Evolutionary conservation across 164 flowering plant species (phyloP).

Genomic region (Hamamelis virginiana): DNA sequence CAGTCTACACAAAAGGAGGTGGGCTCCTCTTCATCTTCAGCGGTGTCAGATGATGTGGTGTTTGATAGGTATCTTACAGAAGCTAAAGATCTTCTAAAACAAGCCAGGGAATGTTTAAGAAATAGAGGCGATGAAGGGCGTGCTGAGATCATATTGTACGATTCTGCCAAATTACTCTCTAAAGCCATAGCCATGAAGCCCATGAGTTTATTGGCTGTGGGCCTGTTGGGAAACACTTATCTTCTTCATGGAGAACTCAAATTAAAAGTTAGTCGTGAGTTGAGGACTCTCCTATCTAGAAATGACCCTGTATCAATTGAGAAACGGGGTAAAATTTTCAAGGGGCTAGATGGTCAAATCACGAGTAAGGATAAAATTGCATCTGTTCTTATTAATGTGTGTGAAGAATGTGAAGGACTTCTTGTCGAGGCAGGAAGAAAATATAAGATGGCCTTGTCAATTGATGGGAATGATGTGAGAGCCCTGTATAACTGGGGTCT

Average conservation of each 20-base stretch:
- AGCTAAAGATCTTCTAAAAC: conserved; percentile 59
- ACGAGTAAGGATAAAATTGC: conserved; percentile 47
- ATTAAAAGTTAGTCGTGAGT: conserved; percentile 60
- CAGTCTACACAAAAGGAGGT: conserved; percentile 22
- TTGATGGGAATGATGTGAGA: conserved; percentile 78
- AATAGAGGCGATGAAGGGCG: conserved; percentile 39
- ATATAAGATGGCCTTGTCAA: conserved; percentile 72
- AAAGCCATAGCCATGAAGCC: conserved; percentile 77
- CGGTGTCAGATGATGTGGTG: conserved; percentile 50
- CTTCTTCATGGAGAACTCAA: conserved; percentile 92
- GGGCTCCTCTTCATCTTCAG: conserved; percentile 41
- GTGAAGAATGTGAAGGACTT: conserved; percentile 94
- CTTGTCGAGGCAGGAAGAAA: conserved; percentile 89
- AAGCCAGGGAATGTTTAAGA: conserved; percentile 59
- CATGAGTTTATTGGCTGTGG: conserved; percentile 82
- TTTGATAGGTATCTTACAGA: conserved; percentile 58
- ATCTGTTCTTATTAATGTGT: conserved; percentile 59
- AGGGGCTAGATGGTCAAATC: conserved; percentile 29
- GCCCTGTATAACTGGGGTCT: conserved; percentile 96
- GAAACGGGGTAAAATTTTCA: conserved; percentile 17
- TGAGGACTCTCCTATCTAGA: conserved; percentile 58
- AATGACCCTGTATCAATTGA: conserved; percentile 27
- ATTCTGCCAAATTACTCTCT: conserved; percentile 60
- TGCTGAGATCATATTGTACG: conserved; percentile 52
- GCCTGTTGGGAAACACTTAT: conserved; percentile 85